These are phyloP conservation scores for Cyberlindnera maritima DNA, from an alignment of 805 yeast species.

Conservation along the genomic window DNA sequence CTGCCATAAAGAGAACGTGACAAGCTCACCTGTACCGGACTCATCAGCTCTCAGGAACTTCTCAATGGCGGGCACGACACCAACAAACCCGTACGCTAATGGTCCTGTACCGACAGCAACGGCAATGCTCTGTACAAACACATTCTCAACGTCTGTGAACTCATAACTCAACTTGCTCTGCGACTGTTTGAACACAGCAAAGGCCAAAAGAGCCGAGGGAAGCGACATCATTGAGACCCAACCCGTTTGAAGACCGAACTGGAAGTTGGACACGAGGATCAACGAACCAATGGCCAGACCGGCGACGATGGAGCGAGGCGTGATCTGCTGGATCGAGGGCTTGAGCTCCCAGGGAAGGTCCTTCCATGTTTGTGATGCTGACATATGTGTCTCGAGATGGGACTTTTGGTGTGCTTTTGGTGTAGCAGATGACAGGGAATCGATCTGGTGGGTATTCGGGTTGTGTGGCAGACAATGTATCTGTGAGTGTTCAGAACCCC, in stretches of 20 bases:
- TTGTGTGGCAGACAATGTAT: too few species aligned
- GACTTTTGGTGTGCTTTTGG: background rate
- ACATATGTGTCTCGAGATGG: background rate
- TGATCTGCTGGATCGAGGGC: slow-evolving; percentile 59
- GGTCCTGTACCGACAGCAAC: slow-evolving; percentile 99
- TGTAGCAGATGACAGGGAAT: too few species aligned
- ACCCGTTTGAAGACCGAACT: slow-evolving; percentile 95
- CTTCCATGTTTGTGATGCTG: slow-evolving; percentile 17
- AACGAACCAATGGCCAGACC: slow-evolving; percentile 86
- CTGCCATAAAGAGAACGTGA: slow-evolving; percentile 44
- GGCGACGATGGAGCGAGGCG: slow-evolving; percentile 67
- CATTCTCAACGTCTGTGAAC: slow-evolving; percentile 90
- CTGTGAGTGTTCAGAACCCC: too few species aligned
- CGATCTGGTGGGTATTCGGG: too few species aligned
- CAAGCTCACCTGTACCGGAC: slow-evolving; percentile 50
- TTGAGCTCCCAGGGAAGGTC: slow-evolving; percentile 34
- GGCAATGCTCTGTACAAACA: slow-evolving; percentile 85
- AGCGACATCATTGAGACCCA: slow-evolving; percentile 99
- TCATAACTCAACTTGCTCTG: slow-evolving; percentile 37
- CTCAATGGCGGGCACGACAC: slow-evolving; percentile 94
- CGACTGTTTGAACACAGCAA: slow-evolving; percentile 69
- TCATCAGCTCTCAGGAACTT: slow-evolving; percentile 79
- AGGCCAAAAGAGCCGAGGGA: slow-evolving; percentile 89
- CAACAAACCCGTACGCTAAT: slow-evolving; percentile 89
- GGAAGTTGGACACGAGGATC: slow-evolving; percentile 86